Evolutionary conservation across 805 yeast species (phyloP), one percentile per base, ranked within the genome.

Genomic region (Cyberlindnera lachancei): DNA sequence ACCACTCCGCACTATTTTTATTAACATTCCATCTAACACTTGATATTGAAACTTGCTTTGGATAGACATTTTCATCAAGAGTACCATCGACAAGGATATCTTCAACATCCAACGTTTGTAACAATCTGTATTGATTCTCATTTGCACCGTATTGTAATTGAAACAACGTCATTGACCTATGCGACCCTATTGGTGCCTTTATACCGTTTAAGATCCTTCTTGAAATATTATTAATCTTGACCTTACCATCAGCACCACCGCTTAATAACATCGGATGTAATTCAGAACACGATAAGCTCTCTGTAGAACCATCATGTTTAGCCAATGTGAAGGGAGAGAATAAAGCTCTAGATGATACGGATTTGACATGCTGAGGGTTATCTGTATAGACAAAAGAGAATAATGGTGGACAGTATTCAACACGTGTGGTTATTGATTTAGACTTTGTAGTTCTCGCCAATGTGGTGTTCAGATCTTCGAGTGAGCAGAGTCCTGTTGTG

Each of bases 1-100:
- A 74, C 72, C 56, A 70, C 23, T 50, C 75, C 37, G 62, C 77
- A 38, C 37, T 56, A 49, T 23, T 29, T 4, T 50, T 28, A 30
- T 60, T 64, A 34, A 71, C 79, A 49, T 69, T 70, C 92, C 90
- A 82, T 16, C 67, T 66, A 1, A 72, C 31, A 3, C 69, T 43
- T 0, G 75, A 64, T 6, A 81, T 55, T 12, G 61, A 52, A 2
- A 75, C 64, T 11, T 70, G 68, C 4, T 68, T 63, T 1, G 84
- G 76, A 31, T 65, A 65, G 5, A 69, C 55, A 42, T 39, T 59
- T 38, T 33, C 33, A 11, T 36, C 54, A 18, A 41, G 33, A 3
- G 19, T 43, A 14, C 40, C 40, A 12, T 59, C 64, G 3, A 48
- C 39, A 13, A 37, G 29, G n/a, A 54, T 30, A 15, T 59, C 58